These are phyloP conservation scores for Citrullus amarus DNA, from an alignment of 306 rosid species.

Conservation along the genomic window DNA sequence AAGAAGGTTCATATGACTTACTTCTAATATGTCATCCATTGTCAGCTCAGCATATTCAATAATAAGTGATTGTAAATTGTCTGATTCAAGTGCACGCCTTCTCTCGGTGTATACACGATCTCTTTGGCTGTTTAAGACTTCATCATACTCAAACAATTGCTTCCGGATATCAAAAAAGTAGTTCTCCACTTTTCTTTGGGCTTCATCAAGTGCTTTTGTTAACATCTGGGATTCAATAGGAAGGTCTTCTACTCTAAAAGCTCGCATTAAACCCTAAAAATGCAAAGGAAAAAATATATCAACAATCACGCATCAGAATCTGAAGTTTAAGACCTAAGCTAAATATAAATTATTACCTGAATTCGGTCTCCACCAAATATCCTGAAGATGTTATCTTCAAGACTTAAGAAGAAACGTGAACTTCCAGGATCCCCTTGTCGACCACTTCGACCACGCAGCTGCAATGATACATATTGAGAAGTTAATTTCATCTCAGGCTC, in stretches of 20 bases:
- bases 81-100: constrained; percentile 88
- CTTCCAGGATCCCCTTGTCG: constrained; percentile 97
- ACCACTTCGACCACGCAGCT: constrained; percentile 97
- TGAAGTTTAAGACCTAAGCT: neutral
- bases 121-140: constrained; percentile 92
- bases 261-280: constrained; percentile 83
- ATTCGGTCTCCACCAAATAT: constrained; percentile 95
- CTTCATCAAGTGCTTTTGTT: constrained; percentile 97
- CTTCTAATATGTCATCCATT: constrained; percentile 91
- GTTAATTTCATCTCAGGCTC: constrained; percentile 10
- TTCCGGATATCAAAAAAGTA: constrained; percentile 92
- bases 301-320: constrained; percentile 6
- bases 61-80: constrained; percentile 65
- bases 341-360: constrained; percentile 43
- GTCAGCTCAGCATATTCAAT: constrained; percentile 94
- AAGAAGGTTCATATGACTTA: constrained; percentile 12
- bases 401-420: constrained; percentile 92
- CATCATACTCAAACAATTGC: constrained; percentile 92
- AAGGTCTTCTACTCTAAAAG: constrained; percentile 93
- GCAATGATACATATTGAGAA: constrained; percentile 15
- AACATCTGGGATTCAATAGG: constrained; percentile 97
- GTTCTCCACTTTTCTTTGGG: constrained; percentile 95
- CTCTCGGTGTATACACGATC: constrained; percentile 91
- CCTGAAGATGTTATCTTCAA: constrained; percentile 92
- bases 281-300: constrained; percentile 12